A percentile compares a stretch with the other conserved stretches of the same genome.
phyloP scores from a whole-genome alignment of 805 yeast species.

The Teunomyces tritomae region DNA sequence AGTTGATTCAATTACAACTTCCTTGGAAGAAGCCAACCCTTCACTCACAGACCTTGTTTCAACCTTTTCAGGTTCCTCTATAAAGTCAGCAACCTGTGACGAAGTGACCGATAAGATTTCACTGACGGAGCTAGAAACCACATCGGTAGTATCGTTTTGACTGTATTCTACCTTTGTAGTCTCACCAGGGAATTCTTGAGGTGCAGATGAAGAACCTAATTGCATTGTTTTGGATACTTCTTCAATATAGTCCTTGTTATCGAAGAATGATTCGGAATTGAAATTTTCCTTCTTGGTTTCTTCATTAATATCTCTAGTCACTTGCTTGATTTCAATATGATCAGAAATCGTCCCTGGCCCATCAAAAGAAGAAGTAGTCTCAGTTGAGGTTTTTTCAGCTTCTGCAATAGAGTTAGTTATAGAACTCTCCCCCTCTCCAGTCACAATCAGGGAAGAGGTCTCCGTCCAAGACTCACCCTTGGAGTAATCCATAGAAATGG shows the following conservation, averaged over 20 bases:
- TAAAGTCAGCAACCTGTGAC: not conserved
- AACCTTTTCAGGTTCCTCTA: not conserved
- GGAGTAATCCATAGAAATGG: conserved; percentile 17
- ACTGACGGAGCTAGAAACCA: no score
- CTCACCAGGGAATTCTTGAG: not conserved
- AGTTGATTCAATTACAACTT: not conserved
- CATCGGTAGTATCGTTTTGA: no score
- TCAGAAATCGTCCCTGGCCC: conserved; percentile 4
- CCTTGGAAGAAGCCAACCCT: not conserved
- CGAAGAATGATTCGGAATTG: conserved; percentile 14
- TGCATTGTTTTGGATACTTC: conserved; percentile 4
- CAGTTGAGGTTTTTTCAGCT: not conserved
- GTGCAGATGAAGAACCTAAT: not conserved
- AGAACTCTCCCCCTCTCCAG: conserved; percentile 1
- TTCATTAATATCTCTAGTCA: conserved; percentile 16
- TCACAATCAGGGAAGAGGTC: not conserved
- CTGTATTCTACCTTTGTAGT: not conserved
- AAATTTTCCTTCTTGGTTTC: conserved; percentile 13
- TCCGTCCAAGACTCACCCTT: conserved; percentile 22
- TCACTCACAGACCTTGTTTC: not conserved
- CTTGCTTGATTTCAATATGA: conserved; percentile 11
- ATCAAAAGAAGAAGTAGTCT: not conserved
- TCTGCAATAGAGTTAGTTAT: not conserved
- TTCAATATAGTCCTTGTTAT: conserved; percentile 1
- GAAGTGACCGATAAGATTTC: not conserved